Evolutionary conservation across 1,139 yeast species (phyloP).

Genomic region (Pichia sp.): DNA sequence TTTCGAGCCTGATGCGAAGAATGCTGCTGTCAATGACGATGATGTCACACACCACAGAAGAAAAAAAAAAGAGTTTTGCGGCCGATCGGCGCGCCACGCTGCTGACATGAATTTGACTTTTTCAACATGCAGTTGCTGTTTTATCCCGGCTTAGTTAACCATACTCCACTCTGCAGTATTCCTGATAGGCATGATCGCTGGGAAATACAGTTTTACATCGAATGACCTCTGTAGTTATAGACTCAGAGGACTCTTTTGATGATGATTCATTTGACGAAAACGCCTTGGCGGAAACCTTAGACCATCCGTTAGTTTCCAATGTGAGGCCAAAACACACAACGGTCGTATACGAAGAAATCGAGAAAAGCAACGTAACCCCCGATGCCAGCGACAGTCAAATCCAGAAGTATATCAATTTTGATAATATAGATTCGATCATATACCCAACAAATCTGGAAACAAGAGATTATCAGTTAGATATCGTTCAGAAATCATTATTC

Average conservation of each 20-base stretch:
- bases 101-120: background rate
- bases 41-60: background rate
- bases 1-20: background rate
- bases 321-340: conserved; percentile 7
- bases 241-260: conserved; percentile 4
- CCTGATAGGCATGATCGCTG: background rate
- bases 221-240: background rate
- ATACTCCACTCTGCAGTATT: background rate
- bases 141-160: background rate
- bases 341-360: conserved; percentile 28
- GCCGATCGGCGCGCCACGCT: background rate
- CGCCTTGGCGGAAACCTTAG: background rate
- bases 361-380: conserved; percentile 26
- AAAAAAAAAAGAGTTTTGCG: background rate
- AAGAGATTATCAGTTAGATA: conserved; percentile 84
- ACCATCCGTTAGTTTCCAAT: background rate
- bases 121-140: background rate
- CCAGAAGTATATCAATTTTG: conserved; percentile 29
- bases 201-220: background rate
- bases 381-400: background rate
- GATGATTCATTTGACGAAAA: conserved; percentile 5
- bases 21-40: background rate
- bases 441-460: conserved; percentile 84
- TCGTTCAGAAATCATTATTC: conserved; percentile 67
- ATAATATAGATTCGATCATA: conserved; percentile 48